These are phyloP conservation scores for Boletus eberwhitei DNA, from an alignment of 768 basidiomycete genomes.

Conservation along the genomic window DNA sequence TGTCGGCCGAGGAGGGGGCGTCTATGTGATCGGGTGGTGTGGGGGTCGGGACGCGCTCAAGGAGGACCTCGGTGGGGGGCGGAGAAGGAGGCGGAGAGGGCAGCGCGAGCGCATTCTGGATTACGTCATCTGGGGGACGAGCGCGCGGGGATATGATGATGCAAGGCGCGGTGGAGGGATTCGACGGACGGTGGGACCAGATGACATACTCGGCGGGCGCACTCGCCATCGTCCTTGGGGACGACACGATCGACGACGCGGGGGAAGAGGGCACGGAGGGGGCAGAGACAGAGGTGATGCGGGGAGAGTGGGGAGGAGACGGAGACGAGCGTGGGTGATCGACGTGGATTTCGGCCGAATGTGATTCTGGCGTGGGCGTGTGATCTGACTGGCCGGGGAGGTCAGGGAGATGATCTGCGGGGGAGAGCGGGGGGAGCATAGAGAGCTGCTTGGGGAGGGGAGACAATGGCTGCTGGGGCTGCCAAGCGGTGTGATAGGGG, in stretches of 20 bases:
- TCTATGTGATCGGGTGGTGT: slow-evolving; percentile 20
- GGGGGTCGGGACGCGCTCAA: slow-evolving; percentile 4
- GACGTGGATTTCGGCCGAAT: not conserved
- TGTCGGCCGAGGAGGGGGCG: slow-evolving; percentile 43
- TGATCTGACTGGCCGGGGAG: not conserved
- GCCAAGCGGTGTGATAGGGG: slow-evolving; percentile 44
- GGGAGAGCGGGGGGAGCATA: slow-evolving; percentile 37
- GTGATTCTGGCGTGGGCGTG: slow-evolving; percentile 4
- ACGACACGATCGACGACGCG: not conserved
- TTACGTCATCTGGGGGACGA: slow-evolving; percentile 56
- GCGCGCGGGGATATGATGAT: slow-evolving; percentile 69
- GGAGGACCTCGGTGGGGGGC: slow-evolving; percentile 13
- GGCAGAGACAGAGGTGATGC: not conserved
- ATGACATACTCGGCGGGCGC: slow-evolving; percentile 48
- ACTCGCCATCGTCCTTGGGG: not conserved
- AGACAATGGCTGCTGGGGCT: slow-evolving; percentile 46
- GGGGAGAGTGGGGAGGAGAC: slow-evolving; percentile 9
- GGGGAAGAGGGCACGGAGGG: slow-evolving; percentile 5
- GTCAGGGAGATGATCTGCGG: not conserved
- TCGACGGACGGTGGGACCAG: slow-evolving; percentile 67
- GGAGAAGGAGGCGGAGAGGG: slow-evolving; percentile 51
- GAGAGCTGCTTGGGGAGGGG: slow-evolving; percentile 64
- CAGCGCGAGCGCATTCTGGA: slow-evolving; percentile 51
- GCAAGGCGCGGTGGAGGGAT: slow-evolving; percentile 62
- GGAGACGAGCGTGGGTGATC: slow-evolving; percentile 14